Base-by-base conservation (phyloP, 1,284 basidiomycete species). In the Boletus sp. region DNA sequence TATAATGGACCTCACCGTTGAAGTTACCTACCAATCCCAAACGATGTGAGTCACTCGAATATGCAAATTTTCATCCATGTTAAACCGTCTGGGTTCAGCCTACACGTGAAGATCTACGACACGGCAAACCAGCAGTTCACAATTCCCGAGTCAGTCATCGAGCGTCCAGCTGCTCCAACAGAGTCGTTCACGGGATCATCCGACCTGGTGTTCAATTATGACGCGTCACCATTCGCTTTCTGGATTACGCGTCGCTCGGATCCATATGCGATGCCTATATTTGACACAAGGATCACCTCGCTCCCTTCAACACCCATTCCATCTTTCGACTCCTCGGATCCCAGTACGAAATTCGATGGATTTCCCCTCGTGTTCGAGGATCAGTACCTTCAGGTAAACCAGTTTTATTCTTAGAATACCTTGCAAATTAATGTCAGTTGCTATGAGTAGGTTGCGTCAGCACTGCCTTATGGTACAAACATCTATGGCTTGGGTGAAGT, bases 401-500 rank as follows among this genome's bases (percentile, higher is more conserved):
- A 20, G 13, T 29, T 16, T n/a, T 36, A 53, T 41, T 37, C 47
- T n/a, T 9, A 6, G 37, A 16, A 32, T 22, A 23, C 12, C 2
- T 7, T 13, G 3, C 16, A n/a, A 26, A 16, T 10, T 50, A 6
- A 49, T 35, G 10, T 17, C 17, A 5, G 20, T 8, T 1, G 5
- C 2, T 3, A 12, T 43, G 40, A 16, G 1, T 71, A 91, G 77
- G 59, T 91, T 4, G 70, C 82, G 4, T 85, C 82, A 17, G 73
- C 78, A 0, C 69, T 87, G 2, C 84, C 84, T 0, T 66, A 73
- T 16, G 75, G 77, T 30, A 75, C 86, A 17, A 88, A 91, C 57
- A 74, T 91, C 37, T 90, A 90, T 54, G 89, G 89, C 1, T 69
- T 91, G 8, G 88, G 88, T 4, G 88, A 92, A 62, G 77, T 81